phyloP scores from a whole-genome alignment of 2,329 filamentous ascomycete species.

The Talaromyces islandicus region DNA sequence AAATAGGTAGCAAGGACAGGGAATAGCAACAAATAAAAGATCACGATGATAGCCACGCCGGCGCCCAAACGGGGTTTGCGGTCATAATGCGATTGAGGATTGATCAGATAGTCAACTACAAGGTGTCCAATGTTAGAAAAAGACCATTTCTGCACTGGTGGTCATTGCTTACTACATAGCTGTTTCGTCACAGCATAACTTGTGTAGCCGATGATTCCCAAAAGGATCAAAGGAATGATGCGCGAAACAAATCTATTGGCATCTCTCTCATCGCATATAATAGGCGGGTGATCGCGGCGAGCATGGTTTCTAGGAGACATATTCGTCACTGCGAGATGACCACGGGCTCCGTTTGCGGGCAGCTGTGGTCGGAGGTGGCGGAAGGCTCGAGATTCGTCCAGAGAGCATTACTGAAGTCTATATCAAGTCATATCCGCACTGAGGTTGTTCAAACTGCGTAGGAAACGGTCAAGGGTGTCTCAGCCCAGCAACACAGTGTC shows the following conservation, averaged over 20 bases:
- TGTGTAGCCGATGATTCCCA: constrained; percentile 60
- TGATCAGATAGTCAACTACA: constrained; percentile 66
- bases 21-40: constrained; percentile 68
- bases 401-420: neutral
- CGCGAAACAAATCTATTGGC: constrained; percentile 56
- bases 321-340: neutral
- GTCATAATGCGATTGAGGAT: constrained; percentile 36
- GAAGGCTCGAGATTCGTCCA: neutral
- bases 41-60: constrained; percentile 63
- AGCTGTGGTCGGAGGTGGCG: neutral
- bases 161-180: constrained; percentile 56
- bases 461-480: neutral
- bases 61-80: constrained; percentile 45
- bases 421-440: neutral
- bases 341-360: neutral
- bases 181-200: constrained; percentile 65
- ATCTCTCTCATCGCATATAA: constrained; percentile 31
- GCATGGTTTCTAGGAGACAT: constrained; percentile 11
- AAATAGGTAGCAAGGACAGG: constrained; percentile 63
- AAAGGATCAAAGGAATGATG: constrained; percentile 64
- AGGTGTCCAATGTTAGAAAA: neutral
- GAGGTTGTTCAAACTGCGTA: neutral
- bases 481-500: neutral
- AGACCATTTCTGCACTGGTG: neutral
- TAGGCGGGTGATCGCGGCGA: constrained; percentile 3